Percentiles rank a stretch among this genome's conserved stretches.
Evolutionary conservation across 345 rosid species (phyloP).

Genomic region (Pseudoturritis turrita): DNA sequence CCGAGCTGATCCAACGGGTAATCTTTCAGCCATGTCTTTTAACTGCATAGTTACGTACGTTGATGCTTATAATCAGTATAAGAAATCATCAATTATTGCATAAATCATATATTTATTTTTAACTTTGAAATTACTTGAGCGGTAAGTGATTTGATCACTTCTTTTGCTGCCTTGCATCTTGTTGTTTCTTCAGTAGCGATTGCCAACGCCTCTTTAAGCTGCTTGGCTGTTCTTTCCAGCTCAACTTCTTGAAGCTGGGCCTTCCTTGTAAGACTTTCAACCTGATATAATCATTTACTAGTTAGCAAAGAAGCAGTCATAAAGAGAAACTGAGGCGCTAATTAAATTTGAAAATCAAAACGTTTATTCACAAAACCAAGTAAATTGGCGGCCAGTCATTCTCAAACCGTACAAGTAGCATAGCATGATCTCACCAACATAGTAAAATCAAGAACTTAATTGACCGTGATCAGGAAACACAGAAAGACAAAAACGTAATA

Average conservation of each 20-base stretch:
- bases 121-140: slow-evolving; percentile 60
- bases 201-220: slow-evolving; percentile 80
- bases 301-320: slow-evolving; percentile 15
- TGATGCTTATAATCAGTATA: slow-evolving; percentile 21
- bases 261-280: slow-evolving; percentile 79
- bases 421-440: slow-evolving; percentile 3
- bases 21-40: slow-evolving; percentile 92
- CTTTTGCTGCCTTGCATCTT: slow-evolving; percentile 97
- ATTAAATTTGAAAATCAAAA: neutral
- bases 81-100: neutral
- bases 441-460: neutral
- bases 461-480: neutral
- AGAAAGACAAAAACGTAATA: neutral
- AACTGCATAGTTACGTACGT: slow-evolving; percentile 37
- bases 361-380: neutral
- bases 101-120: neutral
- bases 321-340: slow-evolving; percentile 17
- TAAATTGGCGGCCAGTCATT: neutral
- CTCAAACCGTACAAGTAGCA: neutral
- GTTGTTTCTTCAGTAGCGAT: slow-evolving; percentile 85
- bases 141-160: slow-evolving; percentile 96
- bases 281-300: slow-evolving; percentile 43
- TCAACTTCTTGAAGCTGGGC: slow-evolving; percentile 85
- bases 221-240: slow-evolving; percentile 83
- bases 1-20: slow-evolving; percentile 58